These are phyloP conservation scores for Cutaneotrichosporon sp. DNA, from an alignment of 1,284 basidiomycete genomes.

Conservation along the genomic window DNA sequence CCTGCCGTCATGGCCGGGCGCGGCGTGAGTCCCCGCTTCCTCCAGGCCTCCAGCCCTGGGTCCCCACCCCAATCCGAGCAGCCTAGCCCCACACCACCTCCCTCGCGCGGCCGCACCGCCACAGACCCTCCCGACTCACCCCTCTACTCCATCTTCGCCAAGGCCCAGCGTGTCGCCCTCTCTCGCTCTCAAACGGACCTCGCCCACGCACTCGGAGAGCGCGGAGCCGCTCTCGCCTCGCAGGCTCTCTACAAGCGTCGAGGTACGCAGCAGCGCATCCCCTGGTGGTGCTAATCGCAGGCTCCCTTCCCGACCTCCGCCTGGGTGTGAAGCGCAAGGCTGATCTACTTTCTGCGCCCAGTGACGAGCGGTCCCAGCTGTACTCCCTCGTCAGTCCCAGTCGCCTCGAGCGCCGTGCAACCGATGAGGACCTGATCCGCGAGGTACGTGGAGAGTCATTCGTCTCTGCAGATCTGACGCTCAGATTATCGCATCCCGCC, in stretches of 20 bases:
- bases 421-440: not conserved
- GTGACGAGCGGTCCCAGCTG: not conserved
- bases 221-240: not conserved
- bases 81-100: not conserved
- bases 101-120: not conserved
- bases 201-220: not conserved
- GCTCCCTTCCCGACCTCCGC: not conserved
- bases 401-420: not conserved
- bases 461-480: not conserved
- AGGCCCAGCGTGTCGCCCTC: not conserved
- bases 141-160: not conserved
- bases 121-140: not conserved
- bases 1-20: not conserved
- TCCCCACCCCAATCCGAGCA: not conserved
- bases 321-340: not conserved
- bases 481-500: not conserved
- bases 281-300: not conserved
- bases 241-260: conserved; percentile 6
- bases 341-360: not conserved
- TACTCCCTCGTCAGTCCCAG: not conserved
- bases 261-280: not conserved
- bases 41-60: not conserved
- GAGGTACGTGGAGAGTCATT: not conserved
- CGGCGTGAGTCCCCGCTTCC: not conserved
- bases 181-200: not conserved